Evolutionary conservation across 2,329 filamentous ascomycete species (phyloP), one percentile per base, ranked within the genome.

Genomic region (Keithomyces neogunnii): DNA sequence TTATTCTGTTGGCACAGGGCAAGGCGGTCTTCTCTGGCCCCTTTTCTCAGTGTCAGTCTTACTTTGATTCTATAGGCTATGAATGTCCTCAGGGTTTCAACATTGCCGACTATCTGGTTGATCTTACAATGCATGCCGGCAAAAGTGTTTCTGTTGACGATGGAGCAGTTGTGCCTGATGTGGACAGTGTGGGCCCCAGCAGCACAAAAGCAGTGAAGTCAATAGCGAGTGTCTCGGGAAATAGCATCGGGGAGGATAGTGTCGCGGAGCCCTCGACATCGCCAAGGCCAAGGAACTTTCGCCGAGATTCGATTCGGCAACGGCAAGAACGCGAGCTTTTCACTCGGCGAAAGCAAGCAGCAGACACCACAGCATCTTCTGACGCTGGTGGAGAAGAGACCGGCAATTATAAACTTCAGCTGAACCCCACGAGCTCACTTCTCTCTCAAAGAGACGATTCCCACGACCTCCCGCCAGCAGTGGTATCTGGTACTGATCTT

Each of bases 51-150:
- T 99, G 93, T 64, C 93, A 99, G 66, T 75, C 81, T 26, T 99
- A 96, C 65, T 99, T 99, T 61, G 89, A 96, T 63, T 79, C 83
- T 45, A 85, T 96, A 55, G 95, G 93, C 43, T 99, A 96, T 66
- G 76, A 87, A 47, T 99, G 95, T 63, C 93, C 93, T 9, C 86
- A 91, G 29, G 95, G 95, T 2, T 99, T 97, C 78, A 99, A 99
- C 63, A 97, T 99, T 68, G 93, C 93, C 3, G 93, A 99, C 66
- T 99, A 96, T 63, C 80, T 99, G 4, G 91, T 99, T 32, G 93
- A 99, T 66, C 77, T 99, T 40, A 97, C 93, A 0, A 97, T 99
- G 92, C 93, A 99, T 66, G 91, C 90, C 29, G 82, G 88, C 53
- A 75, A 77, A 44, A 79, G 75, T 26, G 72, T 78, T 5, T 71